A percentile compares a stretch with the other conserved stretches of the same genome.
These are phyloP conservation scores for Auricularia sp. DNA, from an alignment of 768 basidiomycete species.

Conservation along the genomic window DNA sequence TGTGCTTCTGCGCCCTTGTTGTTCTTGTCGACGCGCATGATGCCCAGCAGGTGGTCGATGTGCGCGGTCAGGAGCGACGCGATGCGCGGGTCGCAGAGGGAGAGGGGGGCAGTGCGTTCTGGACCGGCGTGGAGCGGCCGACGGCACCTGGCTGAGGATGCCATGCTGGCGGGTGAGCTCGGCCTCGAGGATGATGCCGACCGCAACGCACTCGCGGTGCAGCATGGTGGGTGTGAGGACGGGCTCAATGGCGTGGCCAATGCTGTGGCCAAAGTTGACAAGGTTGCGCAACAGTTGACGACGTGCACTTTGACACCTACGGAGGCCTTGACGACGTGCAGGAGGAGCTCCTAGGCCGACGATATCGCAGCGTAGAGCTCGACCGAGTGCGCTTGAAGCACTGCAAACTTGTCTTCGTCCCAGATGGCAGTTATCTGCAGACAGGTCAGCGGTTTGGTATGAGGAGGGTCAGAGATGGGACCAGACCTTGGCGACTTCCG, in stretches of 20 bases:
- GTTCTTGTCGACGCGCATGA: slow-evolving; percentile 98
- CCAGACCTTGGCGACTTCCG: slow-evolving; percentile 59
- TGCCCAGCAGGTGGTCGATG: slow-evolving; percentile 75
- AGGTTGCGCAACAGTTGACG: slow-evolving; percentile 92
- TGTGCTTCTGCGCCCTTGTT: slow-evolving; percentile 90
- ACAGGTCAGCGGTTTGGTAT: background rate
- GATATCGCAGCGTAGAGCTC: slow-evolving; percentile 79
- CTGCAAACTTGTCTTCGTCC: slow-evolving; percentile 82
- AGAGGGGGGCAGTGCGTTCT: slow-evolving; percentile 85
- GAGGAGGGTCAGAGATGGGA: background rate
- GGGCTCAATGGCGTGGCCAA: slow-evolving; percentile 97
- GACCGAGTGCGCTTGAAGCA: slow-evolving; percentile 74
- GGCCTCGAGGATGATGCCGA: slow-evolving; percentile 96
- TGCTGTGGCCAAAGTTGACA: slow-evolving; percentile 98
- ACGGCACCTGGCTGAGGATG: slow-evolving; percentile 86
- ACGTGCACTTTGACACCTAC: slow-evolving; percentile 95
- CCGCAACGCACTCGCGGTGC: slow-evolving; percentile 91
- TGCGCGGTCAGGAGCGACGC: slow-evolving; percentile 58
- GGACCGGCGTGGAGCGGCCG: slow-evolving; percentile 75
- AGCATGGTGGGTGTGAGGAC: slow-evolving; percentile 87
- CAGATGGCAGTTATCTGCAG: slow-evolving; percentile 95
- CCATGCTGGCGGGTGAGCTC: slow-evolving; percentile 87
- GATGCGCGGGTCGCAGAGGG: slow-evolving; percentile 71
- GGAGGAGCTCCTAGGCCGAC: slow-evolving; percentile 68
- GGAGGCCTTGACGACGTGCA: slow-evolving; percentile 85